Evolutionary conservation across 768 basidiomycete species (phyloP).

Genomic region (Lepiota venenata): DNA sequence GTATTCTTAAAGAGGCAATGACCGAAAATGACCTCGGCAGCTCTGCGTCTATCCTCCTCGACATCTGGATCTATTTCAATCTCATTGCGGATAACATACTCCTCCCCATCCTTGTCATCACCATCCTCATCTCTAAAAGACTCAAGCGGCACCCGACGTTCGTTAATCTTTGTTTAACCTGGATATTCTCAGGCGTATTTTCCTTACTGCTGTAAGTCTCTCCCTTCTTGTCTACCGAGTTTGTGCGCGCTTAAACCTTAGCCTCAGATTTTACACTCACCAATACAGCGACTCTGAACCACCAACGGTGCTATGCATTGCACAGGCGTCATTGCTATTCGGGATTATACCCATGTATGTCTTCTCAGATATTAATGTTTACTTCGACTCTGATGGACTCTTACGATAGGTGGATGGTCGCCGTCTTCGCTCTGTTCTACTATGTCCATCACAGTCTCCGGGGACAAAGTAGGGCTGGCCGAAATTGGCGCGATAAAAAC

Average conservation of each 20-base stretch:
- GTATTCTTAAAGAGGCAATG: not conserved
- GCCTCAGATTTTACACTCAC: constrained; percentile 35
- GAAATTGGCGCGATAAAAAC: constrained; percentile 13
- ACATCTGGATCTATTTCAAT: constrained; percentile 41
- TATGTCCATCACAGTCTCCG: constrained; percentile 24
- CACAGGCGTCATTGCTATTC: constrained; percentile 38
- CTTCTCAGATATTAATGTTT: not conserved
- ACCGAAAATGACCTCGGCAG: not conserved
- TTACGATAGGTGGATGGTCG: constrained; percentile 29
- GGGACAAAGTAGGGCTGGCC: constrained; percentile 7
- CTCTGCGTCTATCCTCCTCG: constrained; percentile 26
- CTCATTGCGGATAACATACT: constrained; percentile 42
- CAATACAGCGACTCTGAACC: constrained; percentile 32
- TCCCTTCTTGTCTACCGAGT: not conserved
- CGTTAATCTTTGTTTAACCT: constrained; percentile 43
- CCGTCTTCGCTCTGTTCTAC: constrained; percentile 31
- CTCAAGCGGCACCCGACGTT: constrained; percentile 38
- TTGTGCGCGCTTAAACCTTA: not conserved
- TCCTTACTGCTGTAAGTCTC: constrained; percentile 38
- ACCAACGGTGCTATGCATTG: constrained; percentile 33
- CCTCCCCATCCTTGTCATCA: constrained; percentile 39
- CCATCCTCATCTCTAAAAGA: constrained; percentile 37
- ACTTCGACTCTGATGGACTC: too few relatives aligned
- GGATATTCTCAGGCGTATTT: constrained; percentile 42
- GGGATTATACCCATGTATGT: constrained; percentile 37